Evolutionary conservation across 1,284 basidiomycete species (phyloP), one percentile per base, ranked within the genome.

Genomic region (Cutaneotrichosporon daszewskae): DNA sequence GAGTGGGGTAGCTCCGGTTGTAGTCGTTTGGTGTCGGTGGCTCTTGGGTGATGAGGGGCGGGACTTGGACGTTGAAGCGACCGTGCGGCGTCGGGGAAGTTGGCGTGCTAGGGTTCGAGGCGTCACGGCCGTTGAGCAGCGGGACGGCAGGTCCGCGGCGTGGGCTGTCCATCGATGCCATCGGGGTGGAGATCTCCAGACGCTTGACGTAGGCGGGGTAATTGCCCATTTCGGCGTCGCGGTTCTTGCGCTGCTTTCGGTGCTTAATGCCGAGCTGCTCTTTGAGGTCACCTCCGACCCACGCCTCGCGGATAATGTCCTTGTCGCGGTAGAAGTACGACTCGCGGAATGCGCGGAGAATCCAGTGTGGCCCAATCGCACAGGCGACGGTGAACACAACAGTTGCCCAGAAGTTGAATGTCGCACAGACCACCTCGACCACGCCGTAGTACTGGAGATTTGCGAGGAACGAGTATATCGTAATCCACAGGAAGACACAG

Each of bases 281-380:
- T 64, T 92, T 91, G 43, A 92, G 75, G 59, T 88, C 80, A 5
- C 88, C 88, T 37, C 72, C 68, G 6, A 91, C 84, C 88, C 88
- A 92, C 75, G 69, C 83, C 69, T 95, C 90, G 17, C 90, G 81
- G 10, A 95, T 75, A 49, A 94, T 83, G 58, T 92, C 86, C 64
- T 67, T 67, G 58, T 75, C 74, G 23, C 50, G 42, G 17, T 62
- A 60, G n/a, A 58, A 39, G 50, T 63, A 65, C 31, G 60, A 61
- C 37, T 62, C 47, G 26, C 40, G 28, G 36, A 56, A 40, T 14
- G 59, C 44, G 23, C 35, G 41, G 16, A 56, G 53, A 2, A 64
- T 31, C 61, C 57, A 69, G 19, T 60, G 54, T 2, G 69, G 71
- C 79, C 86, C 80, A 29, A 94, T 76, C 23, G 85, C 83, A 17